Conservation (phyloP, 768 basidiomycete species). For the Multifurca ochricompacta region DNA sequence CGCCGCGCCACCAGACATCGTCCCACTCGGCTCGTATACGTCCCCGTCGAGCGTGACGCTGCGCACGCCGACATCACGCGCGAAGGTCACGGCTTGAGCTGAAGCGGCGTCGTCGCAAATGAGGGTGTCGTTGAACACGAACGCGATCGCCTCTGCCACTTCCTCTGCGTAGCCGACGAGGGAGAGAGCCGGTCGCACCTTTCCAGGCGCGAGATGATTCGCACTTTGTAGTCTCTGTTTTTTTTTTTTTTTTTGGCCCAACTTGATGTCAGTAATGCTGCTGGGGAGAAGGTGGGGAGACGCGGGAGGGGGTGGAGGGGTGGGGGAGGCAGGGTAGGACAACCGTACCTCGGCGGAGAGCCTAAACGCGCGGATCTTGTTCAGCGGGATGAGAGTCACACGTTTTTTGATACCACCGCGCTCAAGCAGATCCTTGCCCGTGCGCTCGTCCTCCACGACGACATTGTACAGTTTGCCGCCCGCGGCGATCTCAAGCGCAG, state of each 20-base stretch:
- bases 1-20: constrained; percentile 84
- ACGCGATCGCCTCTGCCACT: constrained; percentile 82
- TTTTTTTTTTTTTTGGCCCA: too few species aligned
- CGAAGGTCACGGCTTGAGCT: constrained; percentile 85
- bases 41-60: constrained; percentile 94
- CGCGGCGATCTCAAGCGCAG: constrained; percentile 89
- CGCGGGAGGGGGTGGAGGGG: neutral
- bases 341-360: constrained; percentile 41
- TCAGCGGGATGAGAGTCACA: constrained; percentile 90
- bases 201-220: constrained; percentile 62
- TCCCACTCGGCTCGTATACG: constrained; percentile 93
- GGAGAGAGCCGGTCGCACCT: constrained; percentile 81
- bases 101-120: constrained; percentile 85
- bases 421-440: constrained; percentile 79
- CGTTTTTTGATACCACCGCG: constrained; percentile 75
- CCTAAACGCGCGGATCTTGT: constrained; percentile 70
- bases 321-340: neutral
- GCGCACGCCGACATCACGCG: constrained; percentile 53
- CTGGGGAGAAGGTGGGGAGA: neutral
- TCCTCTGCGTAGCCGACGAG: constrained; percentile 78
- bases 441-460: constrained; percentile 83
- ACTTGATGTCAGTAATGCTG: too few species aligned
- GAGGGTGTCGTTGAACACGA: constrained; percentile 88
- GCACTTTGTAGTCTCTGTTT: constrained; percentile 74
- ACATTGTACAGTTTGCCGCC: constrained; percentile 89